Evolutionary conservation across 345 rosid species (phyloP).

Genomic region (Salix viminalis): DNA sequence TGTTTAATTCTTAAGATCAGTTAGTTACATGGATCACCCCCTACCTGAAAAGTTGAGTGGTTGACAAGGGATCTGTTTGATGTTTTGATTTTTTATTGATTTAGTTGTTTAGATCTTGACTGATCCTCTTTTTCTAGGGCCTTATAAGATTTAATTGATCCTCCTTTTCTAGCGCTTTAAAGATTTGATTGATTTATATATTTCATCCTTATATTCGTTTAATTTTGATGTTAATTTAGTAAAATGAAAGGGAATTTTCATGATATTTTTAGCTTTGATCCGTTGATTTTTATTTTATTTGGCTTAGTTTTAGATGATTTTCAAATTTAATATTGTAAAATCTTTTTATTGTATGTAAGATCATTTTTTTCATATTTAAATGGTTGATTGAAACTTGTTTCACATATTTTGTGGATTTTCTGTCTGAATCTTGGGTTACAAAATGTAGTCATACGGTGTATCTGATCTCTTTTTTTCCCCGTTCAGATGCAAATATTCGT

Average conservation of each 20-base stretch:
- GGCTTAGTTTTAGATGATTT: not conserved
- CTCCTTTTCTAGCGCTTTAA: not conserved
- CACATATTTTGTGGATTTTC: not conserved
- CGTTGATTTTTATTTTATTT: no score
- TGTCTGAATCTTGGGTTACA: not conserved
- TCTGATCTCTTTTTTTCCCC: not conserved
- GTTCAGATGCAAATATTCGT: constrained; percentile 9
- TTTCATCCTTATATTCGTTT: not conserved
- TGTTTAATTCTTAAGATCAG: not conserved
- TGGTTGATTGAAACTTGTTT: no score
- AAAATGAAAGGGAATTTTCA: not conserved
- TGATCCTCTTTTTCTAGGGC: not conserved
- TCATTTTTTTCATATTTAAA: no score
- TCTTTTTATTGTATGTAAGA: not conserved
- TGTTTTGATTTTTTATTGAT: not conserved
- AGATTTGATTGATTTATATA: not conserved
- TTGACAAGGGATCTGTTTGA: no score
- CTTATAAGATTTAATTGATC: not conserved
- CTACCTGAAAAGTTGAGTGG: not conserved
- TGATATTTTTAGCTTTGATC: no score
- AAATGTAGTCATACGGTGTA: no score
- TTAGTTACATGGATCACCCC: not conserved
- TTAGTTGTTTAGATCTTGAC: not conserved
- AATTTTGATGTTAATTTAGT: no score
- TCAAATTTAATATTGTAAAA: not conserved